Base-by-base conservation (phyloP, 2,329 filamentous ascomycete species). In the Xylariaceae sp. region DNA sequence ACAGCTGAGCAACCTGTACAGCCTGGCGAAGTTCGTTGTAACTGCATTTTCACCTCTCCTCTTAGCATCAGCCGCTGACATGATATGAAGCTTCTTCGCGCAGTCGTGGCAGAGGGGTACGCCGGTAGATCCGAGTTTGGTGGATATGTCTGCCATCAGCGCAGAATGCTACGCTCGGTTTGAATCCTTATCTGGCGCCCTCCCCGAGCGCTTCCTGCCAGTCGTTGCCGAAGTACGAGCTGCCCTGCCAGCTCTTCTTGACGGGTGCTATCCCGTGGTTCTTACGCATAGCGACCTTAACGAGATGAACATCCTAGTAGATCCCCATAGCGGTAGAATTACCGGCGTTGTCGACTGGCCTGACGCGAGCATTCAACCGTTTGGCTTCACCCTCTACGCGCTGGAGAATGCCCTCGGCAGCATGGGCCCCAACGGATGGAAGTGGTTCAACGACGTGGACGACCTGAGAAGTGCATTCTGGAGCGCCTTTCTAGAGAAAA, bases 381-480 rank as follows among this genome's bases (percentile, higher is more conserved):
- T 63, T 37, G 66, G 67, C n/a, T 63, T 70, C n/a, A 51, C 63
- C 9, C 56, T 69, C 18, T 69, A 59, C 40, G 57, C 14, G 1
- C 47, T 60, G n/a, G 57, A 60, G 50, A 57, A 60, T n/a, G 26
- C 45, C 48, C 50, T 57, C 23, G 54, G 57, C 12, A 32, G 29
- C 20, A 57, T 57, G 57, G 10, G 46, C 41, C 48, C 48, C 19
- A n/a, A 47, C 2, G 54, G 54, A 19, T 60, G 57, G 57, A 42
- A 60, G 23, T 60, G 48, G 40, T 57, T 29, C 43, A 37, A 52
- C 2, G 55, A 54, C 41, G 32, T 43, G 18, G 32, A 37, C 6
- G 32, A 7, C 9, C 14, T 12, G 32, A 37, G 32, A 10, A 37
- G 14, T 3, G 9, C 9, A 12, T 37, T 37, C 32, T 37, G 32